phyloP scores from a whole-genome alignment of 371 early-diverging fungal genomes.

The Apophysomyces elegans region DNA sequence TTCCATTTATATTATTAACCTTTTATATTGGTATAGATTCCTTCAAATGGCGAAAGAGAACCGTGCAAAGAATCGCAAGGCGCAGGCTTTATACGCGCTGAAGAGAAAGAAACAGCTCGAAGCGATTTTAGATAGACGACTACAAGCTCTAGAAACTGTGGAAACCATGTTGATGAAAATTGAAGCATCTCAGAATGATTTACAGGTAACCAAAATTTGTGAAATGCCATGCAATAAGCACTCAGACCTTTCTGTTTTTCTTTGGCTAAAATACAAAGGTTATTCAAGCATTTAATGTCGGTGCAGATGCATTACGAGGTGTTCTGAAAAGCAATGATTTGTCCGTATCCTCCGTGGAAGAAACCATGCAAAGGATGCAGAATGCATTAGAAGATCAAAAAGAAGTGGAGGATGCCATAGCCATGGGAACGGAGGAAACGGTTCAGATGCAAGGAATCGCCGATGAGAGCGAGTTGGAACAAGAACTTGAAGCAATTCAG shows the following conservation, averaged over 20 bases:
- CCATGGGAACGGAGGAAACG: slow-evolving; percentile 30
- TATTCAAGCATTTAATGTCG: slow-evolving; percentile 57
- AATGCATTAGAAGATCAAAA: slow-evolving; percentile 54
- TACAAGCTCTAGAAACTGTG: slow-evolving; percentile 58
- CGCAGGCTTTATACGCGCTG: slow-evolving; percentile 54
- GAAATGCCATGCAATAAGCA: too few species aligned
- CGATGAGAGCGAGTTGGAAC: slow-evolving; percentile 49
- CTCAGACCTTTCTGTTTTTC: not conserved
- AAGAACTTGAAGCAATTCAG: slow-evolving; percentile 46
- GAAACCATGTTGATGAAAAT: slow-evolving; percentile 59
- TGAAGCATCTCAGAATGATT: slow-evolving; percentile 57
- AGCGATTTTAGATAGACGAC: slow-evolving; percentile 45
- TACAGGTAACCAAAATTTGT: slow-evolving; percentile 39
- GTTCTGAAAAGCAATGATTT: slow-evolving; percentile 41
- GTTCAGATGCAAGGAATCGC: slow-evolving; percentile 12
- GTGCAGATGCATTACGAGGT: slow-evolving; percentile 49
- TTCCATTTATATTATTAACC: not conserved
- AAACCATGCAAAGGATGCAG: slow-evolving; percentile 51
- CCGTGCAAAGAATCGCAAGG: slow-evolving; percentile 28
- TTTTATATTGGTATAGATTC: slow-evolving; percentile 15
- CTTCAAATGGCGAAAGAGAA: slow-evolving; percentile 24
- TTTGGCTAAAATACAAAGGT: slow-evolving; percentile 30
- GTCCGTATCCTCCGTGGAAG: slow-evolving; percentile 46
- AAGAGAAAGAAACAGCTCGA: slow-evolving; percentile 48
- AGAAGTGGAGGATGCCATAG: slow-evolving; percentile 60